A percentile compares a stretch with the other conserved stretches of the same genome.
These are phyloP conservation scores for Smallanthus sonchifolius DNA, from an alignment of 129 eudicot species.

Conservation along the genomic window DNA sequence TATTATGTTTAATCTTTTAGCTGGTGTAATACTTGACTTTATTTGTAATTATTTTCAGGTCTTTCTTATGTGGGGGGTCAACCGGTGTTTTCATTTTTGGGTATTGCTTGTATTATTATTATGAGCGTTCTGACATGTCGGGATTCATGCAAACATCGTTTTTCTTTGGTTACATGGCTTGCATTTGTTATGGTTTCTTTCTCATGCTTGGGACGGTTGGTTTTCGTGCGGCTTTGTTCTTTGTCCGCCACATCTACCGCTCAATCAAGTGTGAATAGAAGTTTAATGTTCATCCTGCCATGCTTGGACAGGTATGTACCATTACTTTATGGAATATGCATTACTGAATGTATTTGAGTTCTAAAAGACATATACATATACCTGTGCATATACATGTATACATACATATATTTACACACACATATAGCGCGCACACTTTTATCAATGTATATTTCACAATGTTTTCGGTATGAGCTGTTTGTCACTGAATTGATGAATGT, in stretches of 20 bases:
- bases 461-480: neutral
- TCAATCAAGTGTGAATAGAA: slow-evolving; percentile 71
- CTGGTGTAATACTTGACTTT: neutral
- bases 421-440: neutral
- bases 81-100: slow-evolving; percentile 64
- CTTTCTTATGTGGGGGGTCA: slow-evolving; percentile 72
- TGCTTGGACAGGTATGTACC: slow-evolving; percentile 10
- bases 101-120: slow-evolving; percentile 65
- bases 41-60: slow-evolving; percentile 31
- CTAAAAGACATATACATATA: neutral
- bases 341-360: neutral
- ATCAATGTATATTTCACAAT: neutral
- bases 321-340: neutral
- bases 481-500: neutral
- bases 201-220: slow-evolving; percentile 68
- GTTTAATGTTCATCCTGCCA: slow-evolving; percentile 8
- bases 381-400: neutral
- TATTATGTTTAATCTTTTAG: neutral
- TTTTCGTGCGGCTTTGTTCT: slow-evolving; percentile 61
- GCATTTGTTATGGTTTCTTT: slow-evolving; percentile 72
- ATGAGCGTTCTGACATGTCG: slow-evolving; percentile 62
- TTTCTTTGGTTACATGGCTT: slow-evolving; percentile 80
- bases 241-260: slow-evolving; percentile 68
- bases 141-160: slow-evolving; percentile 85
- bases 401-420: too few species aligned